Conservation (phyloP, 257 asterid genomes). For the Solanum peruvianum region DNA sequence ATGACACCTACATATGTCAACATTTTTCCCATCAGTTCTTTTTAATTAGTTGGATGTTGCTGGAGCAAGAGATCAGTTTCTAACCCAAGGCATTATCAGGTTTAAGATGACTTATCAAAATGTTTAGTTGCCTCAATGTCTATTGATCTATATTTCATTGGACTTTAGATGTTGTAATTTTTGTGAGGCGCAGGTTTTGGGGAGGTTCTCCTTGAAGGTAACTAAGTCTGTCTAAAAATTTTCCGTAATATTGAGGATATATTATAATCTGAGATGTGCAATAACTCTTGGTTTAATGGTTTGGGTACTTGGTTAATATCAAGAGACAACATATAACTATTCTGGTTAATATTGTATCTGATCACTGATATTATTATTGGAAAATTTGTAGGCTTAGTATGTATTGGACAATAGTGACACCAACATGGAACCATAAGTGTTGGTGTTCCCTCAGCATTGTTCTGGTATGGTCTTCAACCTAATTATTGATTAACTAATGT, state of each 20-base stretch:
- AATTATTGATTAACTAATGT: neutral
- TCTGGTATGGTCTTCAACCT: constrained; percentile 6
- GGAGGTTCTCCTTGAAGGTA: neutral
- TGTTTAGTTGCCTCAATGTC: neutral
- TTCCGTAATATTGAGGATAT: neutral
- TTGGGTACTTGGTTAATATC: neutral
- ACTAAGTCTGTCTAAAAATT: neutral
- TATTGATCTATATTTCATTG: neutral
- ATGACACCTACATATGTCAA: neutral
- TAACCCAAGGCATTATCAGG: neutral
- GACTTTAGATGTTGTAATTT: neutral
- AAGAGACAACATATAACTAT: neutral
- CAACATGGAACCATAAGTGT: constrained; percentile 6
- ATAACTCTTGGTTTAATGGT: neutral
- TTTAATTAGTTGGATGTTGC: neutral
- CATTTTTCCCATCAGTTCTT: neutral
- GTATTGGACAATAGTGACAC: neutral
- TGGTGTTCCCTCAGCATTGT: neutral
- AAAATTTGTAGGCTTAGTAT: constrained; percentile 1
- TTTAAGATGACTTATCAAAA: neutral
- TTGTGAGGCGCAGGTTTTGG: constrained; percentile 2
- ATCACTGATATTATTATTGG: neutral
- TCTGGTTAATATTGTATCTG: neutral
- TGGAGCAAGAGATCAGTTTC: neutral
- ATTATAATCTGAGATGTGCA: neutral